These are phyloP conservation scores for Neonectria faginata DNA, from an alignment of 2,329 filamentous ascomycete genomes.

Conservation along the genomic window DNA sequence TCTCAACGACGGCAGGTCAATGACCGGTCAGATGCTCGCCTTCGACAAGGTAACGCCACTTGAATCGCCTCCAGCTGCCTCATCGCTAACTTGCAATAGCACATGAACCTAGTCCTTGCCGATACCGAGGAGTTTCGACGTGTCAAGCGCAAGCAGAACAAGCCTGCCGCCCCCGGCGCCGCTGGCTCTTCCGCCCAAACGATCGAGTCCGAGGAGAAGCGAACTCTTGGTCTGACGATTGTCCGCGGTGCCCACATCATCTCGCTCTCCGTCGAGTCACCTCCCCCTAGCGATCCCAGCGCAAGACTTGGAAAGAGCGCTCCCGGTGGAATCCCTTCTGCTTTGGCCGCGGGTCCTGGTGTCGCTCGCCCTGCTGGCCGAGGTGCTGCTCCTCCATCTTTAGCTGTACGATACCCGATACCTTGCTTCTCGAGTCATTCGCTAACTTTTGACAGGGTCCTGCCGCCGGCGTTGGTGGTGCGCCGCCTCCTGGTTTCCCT, in stretches of 20 bases:
- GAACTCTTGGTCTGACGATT: conserved; percentile 94
- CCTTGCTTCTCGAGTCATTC: neutral
- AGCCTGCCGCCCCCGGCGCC: conserved; percentile 73
- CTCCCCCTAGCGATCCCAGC: conserved; percentile 92
- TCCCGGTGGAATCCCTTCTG: conserved; percentile 74
- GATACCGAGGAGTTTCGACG: conserved; percentile 98
- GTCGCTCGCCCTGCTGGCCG: conserved; percentile 92
- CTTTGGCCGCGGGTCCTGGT: conserved; percentile 85
- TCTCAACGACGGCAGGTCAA: conserved; percentile 92
- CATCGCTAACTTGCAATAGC: conserved; percentile 62
- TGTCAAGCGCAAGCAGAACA: conserved; percentile 85
- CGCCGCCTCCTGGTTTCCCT: conserved; percentile 71
- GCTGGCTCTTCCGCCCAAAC: conserved; percentile 72
- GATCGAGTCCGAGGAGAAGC: conserved; percentile 94
- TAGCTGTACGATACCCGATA: conserved; percentile 69
- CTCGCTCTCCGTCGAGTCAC: conserved; percentile 93
- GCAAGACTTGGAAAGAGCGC: conserved; percentile 85
- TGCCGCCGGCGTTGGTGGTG: conserved; percentile 84
- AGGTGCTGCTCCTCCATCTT: conserved; percentile 77
- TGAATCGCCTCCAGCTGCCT: neutral
- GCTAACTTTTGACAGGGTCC: conserved; percentile 68
- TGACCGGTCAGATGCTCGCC: conserved; percentile 97
- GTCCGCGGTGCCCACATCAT: conserved; percentile 95
- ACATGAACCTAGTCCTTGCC: conserved; percentile 99
- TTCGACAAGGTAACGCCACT: conserved; percentile 84